phyloP scores from a whole-genome alignment of 129 eudicot species.

The Flaveria linearis region DNA sequence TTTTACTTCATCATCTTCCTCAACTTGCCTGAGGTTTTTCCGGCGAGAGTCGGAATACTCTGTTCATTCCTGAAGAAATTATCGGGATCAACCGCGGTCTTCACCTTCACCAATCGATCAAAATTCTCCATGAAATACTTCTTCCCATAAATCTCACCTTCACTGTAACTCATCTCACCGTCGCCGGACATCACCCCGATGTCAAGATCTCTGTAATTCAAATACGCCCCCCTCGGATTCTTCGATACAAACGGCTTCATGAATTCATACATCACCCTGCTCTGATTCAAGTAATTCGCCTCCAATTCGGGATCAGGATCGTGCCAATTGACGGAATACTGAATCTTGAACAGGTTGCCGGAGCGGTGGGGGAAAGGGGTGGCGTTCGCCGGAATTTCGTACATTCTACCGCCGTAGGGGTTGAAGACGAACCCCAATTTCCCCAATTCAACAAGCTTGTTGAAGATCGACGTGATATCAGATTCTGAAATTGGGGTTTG shows the following conservation, averaged over 20 bases:
- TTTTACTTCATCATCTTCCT: constrained; percentile 19
- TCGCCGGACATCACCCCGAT: constrained; percentile 31
- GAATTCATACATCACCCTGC: constrained; percentile 30
- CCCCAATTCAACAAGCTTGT: constrained; percentile 32
- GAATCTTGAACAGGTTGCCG: constrained; percentile 46
- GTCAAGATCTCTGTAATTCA: constrained; percentile 46
- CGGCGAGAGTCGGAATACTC: constrained; percentile 37
- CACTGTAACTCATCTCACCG: constrained; percentile 8
- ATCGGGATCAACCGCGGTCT: constrained; percentile 35
- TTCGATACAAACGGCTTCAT: constrained; percentile 48
- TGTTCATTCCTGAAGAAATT: constrained; percentile 49
- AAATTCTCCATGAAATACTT: constrained; percentile 48
- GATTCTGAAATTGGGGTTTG: constrained; percentile 39
- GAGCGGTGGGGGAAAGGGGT: constrained; percentile 47
- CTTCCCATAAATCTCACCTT: constrained; percentile 38
- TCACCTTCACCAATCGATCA: constrained; percentile 41
- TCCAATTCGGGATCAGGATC: constrained; percentile 23
- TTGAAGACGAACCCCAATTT: constrained; percentile 44
- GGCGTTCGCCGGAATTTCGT: constrained; percentile 34
- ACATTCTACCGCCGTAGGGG: constrained; percentile 50
- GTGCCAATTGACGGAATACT: constrained; percentile 47
- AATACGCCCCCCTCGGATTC: constrained; percentile 45
- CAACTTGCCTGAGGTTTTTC: background rate
- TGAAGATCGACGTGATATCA: constrained; percentile 21
- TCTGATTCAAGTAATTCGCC: constrained; percentile 28